phyloP scores from a whole-genome alignment of 2,329 filamentous ascomycete species.

The Nigrospora oryzae region DNA sequence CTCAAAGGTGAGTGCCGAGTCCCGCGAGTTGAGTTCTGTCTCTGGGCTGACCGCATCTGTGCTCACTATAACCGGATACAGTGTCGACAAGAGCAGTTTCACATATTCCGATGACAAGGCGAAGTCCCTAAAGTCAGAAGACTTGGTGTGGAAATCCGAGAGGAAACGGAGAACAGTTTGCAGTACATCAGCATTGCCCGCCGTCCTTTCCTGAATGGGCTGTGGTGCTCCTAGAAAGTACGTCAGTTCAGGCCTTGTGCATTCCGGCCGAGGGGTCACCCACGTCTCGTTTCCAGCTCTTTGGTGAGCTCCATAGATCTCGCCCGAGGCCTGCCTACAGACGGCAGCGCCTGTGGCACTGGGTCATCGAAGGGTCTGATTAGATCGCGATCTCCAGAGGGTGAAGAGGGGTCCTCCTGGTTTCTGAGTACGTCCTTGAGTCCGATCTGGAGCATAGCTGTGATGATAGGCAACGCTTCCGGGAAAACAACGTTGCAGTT shows the following conservation, averaged over 20 bases:
- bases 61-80: constrained; percentile 85
- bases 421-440: constrained; percentile 61
- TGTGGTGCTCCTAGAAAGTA: constrained; percentile 25
- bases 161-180: constrained; percentile 74
- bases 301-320: constrained; percentile 61
- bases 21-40: constrained; percentile 76
- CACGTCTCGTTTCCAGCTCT: constrained; percentile 47
- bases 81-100: constrained; percentile 65
- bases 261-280: too few relatives aligned
- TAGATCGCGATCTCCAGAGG: constrained; percentile 19
- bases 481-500: constrained; percentile 62
- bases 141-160: constrained; percentile 68
- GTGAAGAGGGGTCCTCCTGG: constrained; percentile 51
- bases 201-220: constrained; percentile 38
- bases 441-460: constrained; percentile 79
- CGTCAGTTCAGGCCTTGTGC: constrained; percentile 6
- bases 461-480: constrained; percentile 72
- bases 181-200: constrained; percentile 56
- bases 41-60: constrained; percentile 76
- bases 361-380: too few relatives aligned
- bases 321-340: constrained; percentile 30
- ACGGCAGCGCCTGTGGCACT: too few relatives aligned
- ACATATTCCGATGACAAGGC: constrained; percentile 72
- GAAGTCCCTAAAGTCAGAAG: constrained; percentile 73
- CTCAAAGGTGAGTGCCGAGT: constrained; percentile 75